Conservation (phyloP, 805 yeast species). For the Crinitomyces ghanaensis region DNA sequence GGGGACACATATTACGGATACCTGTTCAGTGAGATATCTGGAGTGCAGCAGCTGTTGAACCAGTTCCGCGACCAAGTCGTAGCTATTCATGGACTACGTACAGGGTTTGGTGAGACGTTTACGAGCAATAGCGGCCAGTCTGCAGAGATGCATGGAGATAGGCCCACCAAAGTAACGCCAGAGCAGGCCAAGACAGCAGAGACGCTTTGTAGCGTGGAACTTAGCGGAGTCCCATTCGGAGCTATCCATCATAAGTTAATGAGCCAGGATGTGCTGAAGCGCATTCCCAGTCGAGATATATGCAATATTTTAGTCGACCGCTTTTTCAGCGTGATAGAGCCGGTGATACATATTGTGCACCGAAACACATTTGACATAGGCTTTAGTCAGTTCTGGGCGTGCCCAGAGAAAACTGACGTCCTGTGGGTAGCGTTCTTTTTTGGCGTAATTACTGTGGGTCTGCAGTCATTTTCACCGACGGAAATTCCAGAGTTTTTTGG, state of each 20-base stretch:
- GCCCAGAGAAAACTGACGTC: constrained; percentile 19
- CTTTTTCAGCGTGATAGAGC: constrained; percentile 21
- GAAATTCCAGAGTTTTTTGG: constrained; percentile 16
- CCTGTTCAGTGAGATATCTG: constrained; percentile 20
- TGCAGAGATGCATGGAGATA: constrained; percentile 4
- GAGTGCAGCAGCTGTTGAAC: constrained; percentile 15
- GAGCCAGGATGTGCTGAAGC: constrained; percentile 16
- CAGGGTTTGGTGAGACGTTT: too few relatives aligned
- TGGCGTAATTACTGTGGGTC: constrained; percentile 20
- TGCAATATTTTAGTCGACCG: constrained; percentile 20
- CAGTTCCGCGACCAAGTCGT: too few relatives aligned
- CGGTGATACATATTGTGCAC: constrained; percentile 20
- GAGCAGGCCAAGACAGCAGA: constrained; percentile 6
- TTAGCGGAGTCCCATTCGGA: constrained; percentile 8
- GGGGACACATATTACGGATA: constrained; percentile 28
- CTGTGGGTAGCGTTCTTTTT: constrained; percentile 22
- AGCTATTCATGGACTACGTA: too few relatives aligned
- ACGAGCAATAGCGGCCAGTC: constrained; percentile 8
- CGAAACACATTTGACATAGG: constrained; percentile 19
- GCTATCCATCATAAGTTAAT: constrained; percentile 12
- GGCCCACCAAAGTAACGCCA: too few relatives aligned
- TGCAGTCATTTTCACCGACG: constrained; percentile 18
- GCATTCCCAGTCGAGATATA: constrained; percentile 16
- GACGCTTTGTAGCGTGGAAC: constrained; percentile 7
- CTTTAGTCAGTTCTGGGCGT: constrained; percentile 21